Conservation (phyloP, 2,329 filamentous ascomycete species). For the Alternaria brassicae region DNA sequence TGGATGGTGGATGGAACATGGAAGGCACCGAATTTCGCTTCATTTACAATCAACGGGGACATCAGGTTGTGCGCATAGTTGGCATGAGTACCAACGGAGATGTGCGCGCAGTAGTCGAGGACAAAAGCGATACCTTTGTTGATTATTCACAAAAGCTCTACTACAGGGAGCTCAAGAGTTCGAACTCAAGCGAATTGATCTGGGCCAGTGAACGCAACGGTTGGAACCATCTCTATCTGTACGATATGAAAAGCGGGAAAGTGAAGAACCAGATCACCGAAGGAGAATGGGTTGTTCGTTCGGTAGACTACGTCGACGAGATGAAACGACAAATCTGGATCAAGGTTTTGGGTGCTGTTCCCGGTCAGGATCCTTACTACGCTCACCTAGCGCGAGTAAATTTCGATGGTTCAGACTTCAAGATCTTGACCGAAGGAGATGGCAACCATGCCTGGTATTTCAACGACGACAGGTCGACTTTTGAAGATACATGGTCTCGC, state of each 20-base stretch:
- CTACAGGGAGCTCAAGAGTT: constrained; percentile 13
- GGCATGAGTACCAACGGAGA: constrained; percentile 30
- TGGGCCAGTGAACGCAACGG: constrained; percentile 38
- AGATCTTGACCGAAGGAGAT: constrained; percentile 34
- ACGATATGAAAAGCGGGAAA: constrained; percentile 44
- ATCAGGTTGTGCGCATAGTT: constrained; percentile 30
- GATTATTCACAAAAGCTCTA: constrained; percentile 32
- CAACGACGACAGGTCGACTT: constrained; percentile 23
- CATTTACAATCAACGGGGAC: constrained; percentile 34
- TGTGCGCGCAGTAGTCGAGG: constrained; percentile 31
- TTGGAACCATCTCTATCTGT: constrained; percentile 41
- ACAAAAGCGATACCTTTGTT: constrained; percentile 34
- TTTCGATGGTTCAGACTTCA: constrained; percentile 37
- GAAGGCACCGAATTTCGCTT: constrained; percentile 35
- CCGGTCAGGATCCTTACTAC: constrained; percentile 25
- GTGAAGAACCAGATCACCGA: constrained; percentile 48
- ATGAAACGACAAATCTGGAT: constrained; percentile 30
- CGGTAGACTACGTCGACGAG: constrained; percentile 34
- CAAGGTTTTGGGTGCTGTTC: constrained; percentile 30
- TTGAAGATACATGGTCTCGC: constrained; percentile 36
- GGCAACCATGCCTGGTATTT: constrained; percentile 18
- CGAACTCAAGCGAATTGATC: constrained; percentile 28
- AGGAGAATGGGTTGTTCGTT: constrained; percentile 46
- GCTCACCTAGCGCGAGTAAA: constrained; percentile 36
- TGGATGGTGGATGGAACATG: constrained; percentile 24